Percentiles rank a stretch among this genome's conserved stretches.
These are phyloP conservation scores for Malus hybrid DNA, from an alignment of 331 rosid genomes.

Conservation along the genomic window DNA sequence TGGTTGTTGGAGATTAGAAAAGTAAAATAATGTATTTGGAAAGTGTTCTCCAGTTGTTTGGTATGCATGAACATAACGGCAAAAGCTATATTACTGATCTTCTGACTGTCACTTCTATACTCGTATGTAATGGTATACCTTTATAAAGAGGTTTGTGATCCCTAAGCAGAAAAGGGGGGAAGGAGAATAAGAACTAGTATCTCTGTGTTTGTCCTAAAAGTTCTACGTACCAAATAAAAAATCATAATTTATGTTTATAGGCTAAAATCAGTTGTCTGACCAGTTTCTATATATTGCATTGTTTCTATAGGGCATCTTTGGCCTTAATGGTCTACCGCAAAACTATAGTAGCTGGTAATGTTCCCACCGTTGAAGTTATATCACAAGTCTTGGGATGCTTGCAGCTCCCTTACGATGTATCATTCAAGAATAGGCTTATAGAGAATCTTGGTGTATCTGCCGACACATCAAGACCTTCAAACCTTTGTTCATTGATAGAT, in stretches of 20 bases:
- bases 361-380: constrained; percentile 61
- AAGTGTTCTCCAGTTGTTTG: not conserved
- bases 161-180: not conserved
- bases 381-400: constrained; percentile 91
- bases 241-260: not conserved
- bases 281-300: constrained; percentile 15
- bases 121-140: not conserved
- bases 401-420: constrained; percentile 54
- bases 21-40: not conserved
- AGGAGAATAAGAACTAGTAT: not conserved
- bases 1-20: constrained; percentile 3
- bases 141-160: not conserved
- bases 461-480: constrained; percentile 49
- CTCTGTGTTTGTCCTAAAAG: not conserved
- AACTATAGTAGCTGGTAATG: constrained; percentile 55
- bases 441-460: constrained; percentile 61
- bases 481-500: constrained; percentile 67
- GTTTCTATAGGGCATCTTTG: constrained; percentile 61
- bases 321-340: constrained; percentile 85
- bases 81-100: not conserved
- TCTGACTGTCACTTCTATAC: constrained; percentile 4
- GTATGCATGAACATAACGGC: not conserved
- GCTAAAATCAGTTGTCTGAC: constrained; percentile 17
- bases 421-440: constrained; percentile 54
- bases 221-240: not conserved